phyloP scores from a whole-genome alignment of 2,329 filamentous ascomycete genomes.

The Colletotrichum cuscutae region DNA sequence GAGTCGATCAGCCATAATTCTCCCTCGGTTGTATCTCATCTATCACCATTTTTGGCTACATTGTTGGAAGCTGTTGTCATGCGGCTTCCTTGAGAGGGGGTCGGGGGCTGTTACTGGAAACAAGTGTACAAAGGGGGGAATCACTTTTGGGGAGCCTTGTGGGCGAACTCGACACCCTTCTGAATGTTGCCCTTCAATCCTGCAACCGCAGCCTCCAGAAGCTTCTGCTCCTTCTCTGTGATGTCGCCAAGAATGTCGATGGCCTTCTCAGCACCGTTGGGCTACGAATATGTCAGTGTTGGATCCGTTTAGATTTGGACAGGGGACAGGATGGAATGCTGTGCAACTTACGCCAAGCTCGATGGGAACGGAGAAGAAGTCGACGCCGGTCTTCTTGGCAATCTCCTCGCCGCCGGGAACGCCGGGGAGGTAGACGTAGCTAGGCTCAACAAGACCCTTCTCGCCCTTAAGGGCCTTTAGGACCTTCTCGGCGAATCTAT shows the following conservation, averaged over 20 bases:
- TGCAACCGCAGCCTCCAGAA: slow-evolving; percentile 79
- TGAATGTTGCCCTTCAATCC: slow-evolving; percentile 92
- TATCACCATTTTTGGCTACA: slow-evolving; percentile 37
- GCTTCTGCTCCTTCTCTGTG: slow-evolving; percentile 88
- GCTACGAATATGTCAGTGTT: slow-evolving; percentile 59
- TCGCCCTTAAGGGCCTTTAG: slow-evolving; percentile 89
- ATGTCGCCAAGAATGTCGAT: slow-evolving; percentile 80
- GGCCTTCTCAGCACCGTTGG: slow-evolving; percentile 86
- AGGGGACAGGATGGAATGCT: slow-evolving; percentile 4
- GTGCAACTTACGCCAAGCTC: slow-evolving; percentile 85
- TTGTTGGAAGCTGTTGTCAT: slow-evolving; percentile 28
- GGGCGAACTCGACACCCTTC: slow-evolving; percentile 91
- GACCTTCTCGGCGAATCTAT: slow-evolving; percentile 91
- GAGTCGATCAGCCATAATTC: slow-evolving; percentile 43
- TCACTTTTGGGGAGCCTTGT: slow-evolving; percentile 92
- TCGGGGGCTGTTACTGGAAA: slow-evolving; percentile 15
- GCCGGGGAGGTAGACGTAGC: slow-evolving; percentile 94
- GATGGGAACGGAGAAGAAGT: slow-evolving; percentile 97
- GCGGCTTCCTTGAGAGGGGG: slow-evolving; percentile 16
- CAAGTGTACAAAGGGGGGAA: slow-evolving; percentile 47
- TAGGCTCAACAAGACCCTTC: slow-evolving; percentile 93
- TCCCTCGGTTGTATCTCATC: slow-evolving; percentile 36
- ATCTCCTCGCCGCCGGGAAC: slow-evolving; percentile 89
- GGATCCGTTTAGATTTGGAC: background rate
- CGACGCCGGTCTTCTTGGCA: slow-evolving; percentile 81